A percentile compares a stretch with the other conserved stretches of the same genome.
These are phyloP conservation scores for Phytophthora tubulina DNA, from an alignment of 352 stramenopile genomes.

Conservation along the genomic window DNA sequence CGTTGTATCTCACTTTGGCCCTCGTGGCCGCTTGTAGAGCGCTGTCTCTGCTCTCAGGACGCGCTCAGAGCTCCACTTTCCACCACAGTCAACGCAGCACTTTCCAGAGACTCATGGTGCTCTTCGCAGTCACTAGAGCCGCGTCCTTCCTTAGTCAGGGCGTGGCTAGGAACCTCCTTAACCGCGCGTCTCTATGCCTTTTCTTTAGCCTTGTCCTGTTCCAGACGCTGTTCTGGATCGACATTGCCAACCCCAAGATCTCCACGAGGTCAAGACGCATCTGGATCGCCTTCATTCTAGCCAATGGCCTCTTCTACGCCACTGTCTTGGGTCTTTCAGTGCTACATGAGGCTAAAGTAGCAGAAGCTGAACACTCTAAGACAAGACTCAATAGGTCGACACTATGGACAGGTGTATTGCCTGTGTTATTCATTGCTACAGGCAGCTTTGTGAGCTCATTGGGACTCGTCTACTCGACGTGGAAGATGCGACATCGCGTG, in stretches of 20 bases:
- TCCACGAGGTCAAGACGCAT: conserved; percentile 78
- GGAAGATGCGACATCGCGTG: conserved; percentile 76
- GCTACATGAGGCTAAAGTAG: conserved; percentile 49
- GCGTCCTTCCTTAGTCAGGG: conserved; percentile 60
- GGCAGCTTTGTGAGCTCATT: conserved; percentile 76
- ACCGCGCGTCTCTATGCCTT: conserved; percentile 76
- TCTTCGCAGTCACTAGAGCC: conserved; percentile 68
- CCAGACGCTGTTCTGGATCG: conserved; percentile 88
- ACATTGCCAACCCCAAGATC: conserved; percentile 87
- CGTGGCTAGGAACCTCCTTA: conserved; percentile 62
- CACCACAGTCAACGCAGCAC: conserved; percentile 61
- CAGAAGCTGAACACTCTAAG: conserved; percentile 24
- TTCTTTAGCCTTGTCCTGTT: conserved; percentile 91
- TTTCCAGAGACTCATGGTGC: conserved; percentile 78
- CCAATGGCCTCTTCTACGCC: conserved; percentile 82
- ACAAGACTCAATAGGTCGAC: conserved; percentile 25
- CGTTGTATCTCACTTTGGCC: conserved; percentile 68
- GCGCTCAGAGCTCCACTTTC: conserved; percentile 37
- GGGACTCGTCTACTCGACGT: conserved; percentile 82
- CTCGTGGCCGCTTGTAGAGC: conserved; percentile 62
- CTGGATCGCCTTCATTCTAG: conserved; percentile 75
- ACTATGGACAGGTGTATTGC: conserved; percentile 65
- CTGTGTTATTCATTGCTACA: conserved; percentile 73
- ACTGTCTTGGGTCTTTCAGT: conserved; percentile 69
- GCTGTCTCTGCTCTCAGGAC: conserved; percentile 43